Evolutionary conservation across 106 monocot species (phyloP).

Genomic region (Allium sativum): DNA sequence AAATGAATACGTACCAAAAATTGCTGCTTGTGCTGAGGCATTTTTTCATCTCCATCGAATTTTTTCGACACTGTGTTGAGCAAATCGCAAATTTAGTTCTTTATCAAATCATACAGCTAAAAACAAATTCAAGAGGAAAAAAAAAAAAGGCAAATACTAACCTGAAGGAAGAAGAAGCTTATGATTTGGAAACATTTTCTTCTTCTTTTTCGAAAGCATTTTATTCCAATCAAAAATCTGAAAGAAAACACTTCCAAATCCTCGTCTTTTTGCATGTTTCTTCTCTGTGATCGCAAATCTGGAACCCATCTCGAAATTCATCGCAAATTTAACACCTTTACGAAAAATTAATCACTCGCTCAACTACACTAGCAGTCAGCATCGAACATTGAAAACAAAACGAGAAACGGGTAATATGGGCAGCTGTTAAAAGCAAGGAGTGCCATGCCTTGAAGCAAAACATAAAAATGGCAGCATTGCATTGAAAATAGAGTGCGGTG

Average conservation of each 20-base stretch:
- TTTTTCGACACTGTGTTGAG: constrained; percentile 32
- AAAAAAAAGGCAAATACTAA: constrained; percentile 1
- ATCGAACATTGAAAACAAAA: too few species aligned
- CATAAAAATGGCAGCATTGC: background rate
- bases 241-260: constrained; percentile 46
- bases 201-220: constrained; percentile 46
- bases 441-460: constrained; percentile 8
- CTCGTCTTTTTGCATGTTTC: constrained; percentile 26
- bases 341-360: too few species aligned
- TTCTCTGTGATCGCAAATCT: constrained; percentile 48
- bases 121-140: background rate
- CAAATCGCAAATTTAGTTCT: background rate
- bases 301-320: constrained; percentile 5
- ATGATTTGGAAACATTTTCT: constrained; percentile 33
- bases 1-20: constrained; percentile 26
- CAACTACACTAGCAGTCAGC: too few species aligned
- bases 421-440: background rate
- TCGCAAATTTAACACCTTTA: background rate
- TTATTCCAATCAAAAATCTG: constrained; percentile 88
- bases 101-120: background rate
- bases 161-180: constrained; percentile 45
- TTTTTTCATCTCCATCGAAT: constrained; percentile 33
- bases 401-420: background rate
- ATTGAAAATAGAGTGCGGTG: constrained; percentile 12
- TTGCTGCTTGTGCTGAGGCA: constrained; percentile 34